Percentiles rank a stretch among this genome's conserved stretches.
phyloP scores from a whole-genome alignment of 2,329 filamentous ascomycete genomes.

The Trichoderma simmonsii region DNA sequence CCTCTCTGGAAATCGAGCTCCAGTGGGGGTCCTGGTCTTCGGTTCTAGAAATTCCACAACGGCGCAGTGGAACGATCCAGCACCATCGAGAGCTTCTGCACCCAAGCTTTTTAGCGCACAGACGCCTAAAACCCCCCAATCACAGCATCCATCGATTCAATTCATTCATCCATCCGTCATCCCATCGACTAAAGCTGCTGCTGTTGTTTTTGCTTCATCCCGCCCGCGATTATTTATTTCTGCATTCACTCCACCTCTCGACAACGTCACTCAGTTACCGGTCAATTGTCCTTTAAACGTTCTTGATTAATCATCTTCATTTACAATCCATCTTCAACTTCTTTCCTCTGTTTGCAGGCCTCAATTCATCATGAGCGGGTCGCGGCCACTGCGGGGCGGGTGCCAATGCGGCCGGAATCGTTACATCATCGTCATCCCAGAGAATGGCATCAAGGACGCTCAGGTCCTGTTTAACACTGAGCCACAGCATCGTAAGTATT shows the following conservation, averaged over 20 bases:
- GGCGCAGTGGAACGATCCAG: constrained; percentile 13
- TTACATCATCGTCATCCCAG: constrained; percentile 71
- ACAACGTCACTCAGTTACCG: too few species aligned
- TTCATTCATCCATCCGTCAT: neutral
- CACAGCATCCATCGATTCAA: neutral
- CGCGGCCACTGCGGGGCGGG: constrained; percentile 64
- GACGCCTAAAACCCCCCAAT: neutral
- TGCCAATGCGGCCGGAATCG: constrained; percentile 85
- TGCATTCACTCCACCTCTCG: neutral
- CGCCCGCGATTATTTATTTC: neutral
- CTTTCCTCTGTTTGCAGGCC: neutral
- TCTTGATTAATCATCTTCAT: neutral
- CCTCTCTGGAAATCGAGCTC: neutral
- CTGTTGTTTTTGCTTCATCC: neutral
- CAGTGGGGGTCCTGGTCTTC: neutral
- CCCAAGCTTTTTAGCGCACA: neutral
- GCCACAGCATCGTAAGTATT: constrained; percentile 65
- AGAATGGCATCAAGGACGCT: constrained; percentile 52
- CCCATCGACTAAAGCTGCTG: neutral
- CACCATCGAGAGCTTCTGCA: neutral
- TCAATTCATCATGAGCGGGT: constrained; percentile 41
- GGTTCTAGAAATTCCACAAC: constrained; percentile 2
- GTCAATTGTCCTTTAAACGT: neutral
- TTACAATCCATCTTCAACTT: neutral
- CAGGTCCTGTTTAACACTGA: constrained; percentile 74